Conservation (phyloP, 495 filamentous ascomycete genomes). For the Lindgomyces ingoldianus region DNA sequence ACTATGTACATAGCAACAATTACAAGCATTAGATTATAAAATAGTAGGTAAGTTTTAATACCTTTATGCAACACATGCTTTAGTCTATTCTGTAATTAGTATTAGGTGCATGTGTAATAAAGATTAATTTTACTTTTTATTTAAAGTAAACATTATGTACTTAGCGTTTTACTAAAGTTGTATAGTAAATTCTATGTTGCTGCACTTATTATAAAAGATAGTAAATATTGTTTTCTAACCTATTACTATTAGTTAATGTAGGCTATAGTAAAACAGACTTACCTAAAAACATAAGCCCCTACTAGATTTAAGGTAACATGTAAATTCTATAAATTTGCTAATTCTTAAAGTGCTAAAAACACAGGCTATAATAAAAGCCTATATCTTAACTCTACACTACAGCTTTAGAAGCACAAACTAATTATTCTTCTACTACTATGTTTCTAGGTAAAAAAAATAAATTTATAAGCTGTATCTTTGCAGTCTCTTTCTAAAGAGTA, state of each 20-base stretch:
- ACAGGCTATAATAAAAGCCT: constrained; percentile 9
- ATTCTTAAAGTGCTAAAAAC: constrained; percentile 23
- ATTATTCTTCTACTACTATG: constrained; percentile 20
- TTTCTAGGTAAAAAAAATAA: constrained; percentile 21
- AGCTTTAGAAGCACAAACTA: too few relatives aligned
- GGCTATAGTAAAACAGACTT: too few relatives aligned
- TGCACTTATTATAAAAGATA: constrained; percentile 17
- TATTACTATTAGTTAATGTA: too few relatives aligned
- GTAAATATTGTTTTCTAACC: constrained; percentile 20
- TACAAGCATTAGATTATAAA: constrained; percentile 25
- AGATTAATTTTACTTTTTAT: constrained; percentile 13
- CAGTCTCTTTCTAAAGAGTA: constrained; percentile 14
- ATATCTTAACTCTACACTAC: constrained; percentile 17
- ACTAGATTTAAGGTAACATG: too few relatives aligned
- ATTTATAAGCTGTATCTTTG: constrained; percentile 19
- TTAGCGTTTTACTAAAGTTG: constrained; percentile 15
- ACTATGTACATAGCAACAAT: constrained; percentile 16
- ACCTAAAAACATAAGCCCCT: too few relatives aligned
- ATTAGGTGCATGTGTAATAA: constrained; percentile 14
- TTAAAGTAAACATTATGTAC: constrained; percentile 12
- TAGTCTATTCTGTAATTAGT: too few relatives aligned
- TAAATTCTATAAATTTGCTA: constrained; percentile 24
- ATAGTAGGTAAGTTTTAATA: constrained; percentile 16
- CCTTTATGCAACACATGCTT: too few relatives aligned
- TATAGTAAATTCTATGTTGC: constrained; percentile 22